A percentile compares a stretch with the other conserved stretches of the same genome.
phyloP scores from a whole-genome alignment of 768 basidiomycete species.

The Phaffia tasmanica region DNA sequence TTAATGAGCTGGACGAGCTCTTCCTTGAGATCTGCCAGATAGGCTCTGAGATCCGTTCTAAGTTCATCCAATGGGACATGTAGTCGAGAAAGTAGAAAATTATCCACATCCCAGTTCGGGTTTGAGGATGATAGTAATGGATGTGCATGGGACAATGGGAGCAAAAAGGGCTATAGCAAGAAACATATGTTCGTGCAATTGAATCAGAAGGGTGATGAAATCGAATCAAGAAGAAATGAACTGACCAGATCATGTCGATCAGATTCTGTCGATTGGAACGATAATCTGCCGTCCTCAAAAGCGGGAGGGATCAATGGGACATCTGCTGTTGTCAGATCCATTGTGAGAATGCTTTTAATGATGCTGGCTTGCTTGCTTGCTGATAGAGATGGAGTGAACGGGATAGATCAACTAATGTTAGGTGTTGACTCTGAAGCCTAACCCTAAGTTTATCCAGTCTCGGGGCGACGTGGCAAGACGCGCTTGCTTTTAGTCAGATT shows the following conservation, averaged over 20 bases:
- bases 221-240: not conserved
- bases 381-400: no score
- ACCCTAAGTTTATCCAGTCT: no score
- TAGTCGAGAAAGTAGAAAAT: slow-evolving; percentile 73
- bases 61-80: slow-evolving; percentile 79
- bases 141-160: slow-evolving; percentile 70
- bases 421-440: no score
- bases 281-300: not conserved
- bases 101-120: slow-evolving; percentile 61
- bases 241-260: slow-evolving; percentile 14
- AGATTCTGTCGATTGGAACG: slow-evolving; percentile 1
- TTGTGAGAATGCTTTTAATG: no score
- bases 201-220: not conserved
- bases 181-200: not conserved
- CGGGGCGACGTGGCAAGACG: no score
- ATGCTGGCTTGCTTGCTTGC: no score
- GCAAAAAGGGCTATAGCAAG: slow-evolving; percentile 33
- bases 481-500: no score
- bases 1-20: slow-evolving; percentile 93
- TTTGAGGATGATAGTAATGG: slow-evolving; percentile 50
- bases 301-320: slow-evolving; percentile 15
- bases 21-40: slow-evolving; percentile 71
- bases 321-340: not conserved
- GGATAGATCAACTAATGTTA: no score
- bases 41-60: slow-evolving; percentile 73